phyloP scores from a whole-genome alignment of 768 basidiomycete genomes.

The Tricholomella constricta region DNA sequence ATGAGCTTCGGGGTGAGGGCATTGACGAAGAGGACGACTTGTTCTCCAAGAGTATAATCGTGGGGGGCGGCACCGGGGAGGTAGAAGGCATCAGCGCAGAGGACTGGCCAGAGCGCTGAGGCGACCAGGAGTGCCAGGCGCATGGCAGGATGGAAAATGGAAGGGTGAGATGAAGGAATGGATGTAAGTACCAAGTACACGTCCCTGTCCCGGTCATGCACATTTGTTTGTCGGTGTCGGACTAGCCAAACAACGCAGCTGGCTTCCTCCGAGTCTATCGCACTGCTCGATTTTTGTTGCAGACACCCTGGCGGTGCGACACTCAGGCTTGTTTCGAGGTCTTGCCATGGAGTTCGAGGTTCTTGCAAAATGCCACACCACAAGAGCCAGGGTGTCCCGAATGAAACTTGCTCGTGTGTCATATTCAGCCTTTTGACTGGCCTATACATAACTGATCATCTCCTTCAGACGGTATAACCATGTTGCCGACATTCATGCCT shows the following conservation, averaged over 20 bases:
- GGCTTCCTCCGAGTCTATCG: no score
- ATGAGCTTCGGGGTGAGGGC: constrained; percentile 85
- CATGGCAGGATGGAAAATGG: constrained; percentile 22
- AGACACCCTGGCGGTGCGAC: constrained; percentile 15
- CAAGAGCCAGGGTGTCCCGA: constrained; percentile 79
- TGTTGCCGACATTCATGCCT: constrained; percentile 92
- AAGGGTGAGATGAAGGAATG: constrained; percentile 4
- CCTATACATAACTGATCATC: neutral
- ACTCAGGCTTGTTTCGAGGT: constrained; percentile 16
- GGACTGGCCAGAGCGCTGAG: constrained; percentile 21
- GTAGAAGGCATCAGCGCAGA: constrained; percentile 70
- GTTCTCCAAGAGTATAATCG: constrained; percentile 74
- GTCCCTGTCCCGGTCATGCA: neutral
- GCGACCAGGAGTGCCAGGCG: constrained; percentile 19
- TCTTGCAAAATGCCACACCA: constrained; percentile 78
- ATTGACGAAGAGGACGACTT: constrained; percentile 82
- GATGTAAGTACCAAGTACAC: neutral
- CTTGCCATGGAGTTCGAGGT: constrained; percentile 78
- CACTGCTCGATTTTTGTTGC: neutral
- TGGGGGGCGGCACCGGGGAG: constrained; percentile 89
- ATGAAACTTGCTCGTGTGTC: constrained; percentile 81
- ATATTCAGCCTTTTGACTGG: constrained; percentile 3
- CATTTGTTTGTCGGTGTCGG: neutral
- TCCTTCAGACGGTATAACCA: constrained; percentile 69
- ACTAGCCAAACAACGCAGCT: neutral